phyloP scores from a whole-genome alignment of 148 eudicot species.

The Selenicereus undatus region DNA sequence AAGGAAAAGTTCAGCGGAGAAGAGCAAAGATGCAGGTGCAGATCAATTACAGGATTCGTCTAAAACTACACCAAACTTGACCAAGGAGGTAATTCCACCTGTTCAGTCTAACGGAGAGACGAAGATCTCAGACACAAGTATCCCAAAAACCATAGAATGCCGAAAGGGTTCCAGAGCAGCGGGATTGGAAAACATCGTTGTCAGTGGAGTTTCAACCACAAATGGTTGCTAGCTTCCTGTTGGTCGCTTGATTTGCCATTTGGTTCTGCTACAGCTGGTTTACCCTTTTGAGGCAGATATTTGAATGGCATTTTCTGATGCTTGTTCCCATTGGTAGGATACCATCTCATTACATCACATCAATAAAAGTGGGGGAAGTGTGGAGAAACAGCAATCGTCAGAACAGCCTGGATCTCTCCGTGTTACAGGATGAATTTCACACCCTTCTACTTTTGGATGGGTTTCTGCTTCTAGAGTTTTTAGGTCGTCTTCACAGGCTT shows the following conservation, averaged over 20 bases:
- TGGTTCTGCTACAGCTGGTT: background rate
- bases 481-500: background rate
- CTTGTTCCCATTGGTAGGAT: background rate
- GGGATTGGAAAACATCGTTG: constrained; percentile 17
- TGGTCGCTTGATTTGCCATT: background rate
- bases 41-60: constrained; percentile 27
- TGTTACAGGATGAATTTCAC: background rate
- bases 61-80: constrained; percentile 13
- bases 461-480: background rate
- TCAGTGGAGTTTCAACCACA: constrained; percentile 39
- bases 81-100: constrained; percentile 14
- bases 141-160: background rate
- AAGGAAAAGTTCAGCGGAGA: constrained; percentile 41
- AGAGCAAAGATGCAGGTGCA: constrained; percentile 33
- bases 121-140: background rate
- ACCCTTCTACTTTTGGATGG: background rate
- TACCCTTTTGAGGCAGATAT: background rate
- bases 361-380: background rate
- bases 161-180: constrained; percentile 16
- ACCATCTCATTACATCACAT: background rate
- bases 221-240: constrained; percentile 33
- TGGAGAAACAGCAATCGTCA: background rate
- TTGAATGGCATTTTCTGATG: constrained; percentile 4
- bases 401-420: background rate
- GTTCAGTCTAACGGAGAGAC: constrained; percentile 30